phyloP scores from a whole-genome alignment of 2,329 filamentous ascomycete genomes.

The Albifimbria verrucaria region DNA sequence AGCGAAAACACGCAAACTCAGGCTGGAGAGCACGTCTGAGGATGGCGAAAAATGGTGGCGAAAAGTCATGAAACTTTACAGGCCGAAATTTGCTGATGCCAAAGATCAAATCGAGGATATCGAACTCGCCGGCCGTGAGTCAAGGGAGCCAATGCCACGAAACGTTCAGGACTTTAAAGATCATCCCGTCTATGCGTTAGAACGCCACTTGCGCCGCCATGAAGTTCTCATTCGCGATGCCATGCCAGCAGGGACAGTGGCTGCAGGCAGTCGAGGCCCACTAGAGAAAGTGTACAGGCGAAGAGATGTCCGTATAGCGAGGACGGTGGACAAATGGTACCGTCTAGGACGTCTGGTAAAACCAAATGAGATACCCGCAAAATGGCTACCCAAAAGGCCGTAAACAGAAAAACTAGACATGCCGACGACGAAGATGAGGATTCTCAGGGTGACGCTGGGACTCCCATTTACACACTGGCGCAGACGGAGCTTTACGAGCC shows the following conservation, averaged over 20 bases:
- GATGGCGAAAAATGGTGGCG: constrained; percentile 52
- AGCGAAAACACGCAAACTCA: constrained; percentile 77
- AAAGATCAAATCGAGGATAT: constrained; percentile 81
- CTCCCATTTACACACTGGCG: constrained; percentile 56
- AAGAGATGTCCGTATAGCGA: constrained; percentile 72
- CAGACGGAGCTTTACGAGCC: constrained; percentile 73
- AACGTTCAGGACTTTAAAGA: constrained; percentile 86
- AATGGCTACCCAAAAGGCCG: constrained; percentile 59
- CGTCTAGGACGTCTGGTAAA: constrained; percentile 78
- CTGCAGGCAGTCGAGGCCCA: constrained; percentile 57
- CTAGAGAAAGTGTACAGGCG: constrained; percentile 81
- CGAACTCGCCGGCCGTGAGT: constrained; percentile 68
- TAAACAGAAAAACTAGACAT: constrained; percentile 17
- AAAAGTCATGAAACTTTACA: constrained; percentile 47
- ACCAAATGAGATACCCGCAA: constrained; percentile 75
- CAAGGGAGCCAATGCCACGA: constrained; percentile 78
- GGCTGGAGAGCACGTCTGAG: constrained; percentile 65
- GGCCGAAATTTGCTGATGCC: constrained; percentile 44
- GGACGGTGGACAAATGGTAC: constrained; percentile 87
- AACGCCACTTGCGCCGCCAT: constrained; percentile 77
- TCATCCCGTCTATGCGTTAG: constrained; percentile 79
- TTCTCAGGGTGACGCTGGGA: constrained; percentile 36
- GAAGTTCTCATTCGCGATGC: constrained; percentile 75
- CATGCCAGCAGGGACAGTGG: constrained; percentile 73
- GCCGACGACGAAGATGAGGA: constrained; percentile 23